Evolutionary conservation across 2,329 filamentous ascomycete genomes (phyloP).

Genomic region (Xylaria sp.): DNA sequence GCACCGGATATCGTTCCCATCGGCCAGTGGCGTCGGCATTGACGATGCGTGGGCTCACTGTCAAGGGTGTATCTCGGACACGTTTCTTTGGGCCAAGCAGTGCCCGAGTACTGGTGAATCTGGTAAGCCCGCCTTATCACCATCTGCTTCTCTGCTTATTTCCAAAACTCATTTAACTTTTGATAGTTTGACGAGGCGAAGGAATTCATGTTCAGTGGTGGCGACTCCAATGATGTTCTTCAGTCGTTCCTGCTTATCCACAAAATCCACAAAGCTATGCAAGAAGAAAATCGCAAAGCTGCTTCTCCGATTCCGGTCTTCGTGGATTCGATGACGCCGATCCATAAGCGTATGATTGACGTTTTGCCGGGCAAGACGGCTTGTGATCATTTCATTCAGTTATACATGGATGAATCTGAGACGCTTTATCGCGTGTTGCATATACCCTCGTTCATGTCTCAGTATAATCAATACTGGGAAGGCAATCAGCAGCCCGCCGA

Average conservation of each 20-base stretch:
- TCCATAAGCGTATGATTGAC: slow-evolving; percentile 68
- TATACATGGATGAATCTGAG: slow-evolving; percentile 63
- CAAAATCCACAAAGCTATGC: slow-evolving; percentile 60
- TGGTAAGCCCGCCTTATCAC: slow-evolving; percentile 54
- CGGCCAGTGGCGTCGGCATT: slow-evolving; percentile 53
- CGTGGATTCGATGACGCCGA: slow-evolving; percentile 68
- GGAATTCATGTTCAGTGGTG: slow-evolving; percentile 59
- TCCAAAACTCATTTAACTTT: slow-evolving; percentile 24
- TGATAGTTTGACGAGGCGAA: slow-evolving; percentile 65
- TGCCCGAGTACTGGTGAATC: slow-evolving; percentile 63
- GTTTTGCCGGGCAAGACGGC: slow-evolving; percentile 63
- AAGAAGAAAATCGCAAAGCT: slow-evolving; percentile 59
- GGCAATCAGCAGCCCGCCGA: slow-evolving; percentile 58
- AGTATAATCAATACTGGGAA: slow-evolving; percentile 65
- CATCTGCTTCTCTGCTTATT: background rate
- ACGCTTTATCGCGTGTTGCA: slow-evolving; percentile 66
- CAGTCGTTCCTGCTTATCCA: slow-evolving; percentile 60
- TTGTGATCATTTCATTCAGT: slow-evolving; percentile 62
- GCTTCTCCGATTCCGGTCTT: slow-evolving; percentile 65
- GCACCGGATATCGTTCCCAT: slow-evolving; percentile 41
- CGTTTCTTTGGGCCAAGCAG: slow-evolving; percentile 66
- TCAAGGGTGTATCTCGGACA: slow-evolving; percentile 61
- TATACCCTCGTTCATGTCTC: slow-evolving; percentile 61
- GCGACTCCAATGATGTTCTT: slow-evolving; percentile 54
- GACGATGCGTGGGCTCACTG: slow-evolving; percentile 62